phyloP scores from a whole-genome alignment of 805 yeast species.

The Spathaspora passalidarum region DNA sequence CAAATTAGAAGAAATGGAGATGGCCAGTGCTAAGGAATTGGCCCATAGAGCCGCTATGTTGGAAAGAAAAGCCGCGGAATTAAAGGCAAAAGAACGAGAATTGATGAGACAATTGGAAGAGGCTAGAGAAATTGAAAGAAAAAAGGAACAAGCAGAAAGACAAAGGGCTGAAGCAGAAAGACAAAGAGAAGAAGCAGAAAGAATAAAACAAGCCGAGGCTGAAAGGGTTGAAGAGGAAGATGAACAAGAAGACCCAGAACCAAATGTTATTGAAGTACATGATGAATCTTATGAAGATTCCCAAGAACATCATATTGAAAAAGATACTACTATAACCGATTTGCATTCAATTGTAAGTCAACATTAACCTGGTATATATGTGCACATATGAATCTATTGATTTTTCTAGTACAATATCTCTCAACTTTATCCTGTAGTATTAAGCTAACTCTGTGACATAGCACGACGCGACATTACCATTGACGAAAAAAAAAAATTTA shows the following conservation, averaged over 20 bases:
- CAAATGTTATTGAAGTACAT: constrained; percentile 2
- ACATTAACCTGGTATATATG: not conserved
- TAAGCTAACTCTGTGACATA: no score
- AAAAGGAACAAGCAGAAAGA: constrained; percentile 2
- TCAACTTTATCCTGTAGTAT: no score
- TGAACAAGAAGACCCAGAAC: constrained; percentile 2
- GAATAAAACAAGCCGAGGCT: not conserved
- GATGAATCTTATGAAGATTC: constrained; percentile 4
- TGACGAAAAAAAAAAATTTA: not conserved
- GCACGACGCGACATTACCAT: not conserved
- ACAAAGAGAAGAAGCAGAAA: not conserved
- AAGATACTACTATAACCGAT: constrained; percentile 56
- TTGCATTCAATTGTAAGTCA: constrained; percentile 36
- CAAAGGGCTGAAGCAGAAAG: not conserved
- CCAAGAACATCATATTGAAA: constrained; percentile 20
- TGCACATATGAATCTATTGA: not conserved
- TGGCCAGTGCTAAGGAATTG: constrained; percentile 71
- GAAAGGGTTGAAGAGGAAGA: constrained; percentile 5
- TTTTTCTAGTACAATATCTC: no score
- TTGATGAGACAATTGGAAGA: constrained; percentile 42
- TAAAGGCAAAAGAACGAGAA: constrained; percentile 62
- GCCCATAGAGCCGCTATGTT: constrained; percentile 71
- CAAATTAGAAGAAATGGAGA: constrained; percentile 75
- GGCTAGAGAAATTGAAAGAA: constrained; percentile 15
- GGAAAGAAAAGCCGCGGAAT: constrained; percentile 70